These are phyloP conservation scores for Sarocladium brachiariae DNA, from an alignment of 2,329 filamentous ascomycete genomes.

Conservation along the genomic window DNA sequence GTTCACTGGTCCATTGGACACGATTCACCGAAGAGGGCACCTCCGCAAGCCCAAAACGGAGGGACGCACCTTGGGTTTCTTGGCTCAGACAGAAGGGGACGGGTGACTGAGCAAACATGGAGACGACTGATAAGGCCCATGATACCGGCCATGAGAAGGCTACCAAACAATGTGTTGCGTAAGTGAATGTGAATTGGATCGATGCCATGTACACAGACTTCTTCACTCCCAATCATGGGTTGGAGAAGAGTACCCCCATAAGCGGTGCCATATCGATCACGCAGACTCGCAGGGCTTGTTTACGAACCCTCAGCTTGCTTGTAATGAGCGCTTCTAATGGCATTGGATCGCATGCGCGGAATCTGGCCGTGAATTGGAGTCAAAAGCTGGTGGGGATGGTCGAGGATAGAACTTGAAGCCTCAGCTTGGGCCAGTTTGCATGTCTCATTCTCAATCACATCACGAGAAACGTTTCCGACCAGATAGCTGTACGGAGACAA, in stretches of 20 bases:
- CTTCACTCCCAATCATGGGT: not conserved
- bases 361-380: not conserved
- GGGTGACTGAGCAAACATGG: not conserved
- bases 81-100: not conserved
- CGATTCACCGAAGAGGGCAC: too few relatives aligned
- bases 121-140: not conserved
- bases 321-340: not conserved
- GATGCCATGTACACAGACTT: not conserved
- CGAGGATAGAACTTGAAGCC: not conserved
- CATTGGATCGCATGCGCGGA: too few relatives aligned
- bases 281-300: too few relatives aligned
- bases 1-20: not conserved
- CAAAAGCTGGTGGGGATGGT: not conserved
- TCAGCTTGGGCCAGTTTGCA: not conserved
- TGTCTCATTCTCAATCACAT: not conserved
- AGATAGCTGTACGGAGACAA: too few relatives aligned
- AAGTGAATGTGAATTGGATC: not conserved
- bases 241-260: not conserved
- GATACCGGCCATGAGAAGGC: not conserved
- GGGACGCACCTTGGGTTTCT: not conserved
- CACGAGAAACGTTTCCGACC: too few relatives aligned
- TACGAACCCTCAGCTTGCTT: too few relatives aligned
- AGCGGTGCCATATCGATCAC: too few relatives aligned
- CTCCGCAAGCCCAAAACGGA: not conserved
- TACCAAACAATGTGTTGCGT: not conserved